These are phyloP conservation scores for Adansonia madagascariensis DNA, from an alignment of 441 rosid species.

Conservation along the genomic window DNA sequence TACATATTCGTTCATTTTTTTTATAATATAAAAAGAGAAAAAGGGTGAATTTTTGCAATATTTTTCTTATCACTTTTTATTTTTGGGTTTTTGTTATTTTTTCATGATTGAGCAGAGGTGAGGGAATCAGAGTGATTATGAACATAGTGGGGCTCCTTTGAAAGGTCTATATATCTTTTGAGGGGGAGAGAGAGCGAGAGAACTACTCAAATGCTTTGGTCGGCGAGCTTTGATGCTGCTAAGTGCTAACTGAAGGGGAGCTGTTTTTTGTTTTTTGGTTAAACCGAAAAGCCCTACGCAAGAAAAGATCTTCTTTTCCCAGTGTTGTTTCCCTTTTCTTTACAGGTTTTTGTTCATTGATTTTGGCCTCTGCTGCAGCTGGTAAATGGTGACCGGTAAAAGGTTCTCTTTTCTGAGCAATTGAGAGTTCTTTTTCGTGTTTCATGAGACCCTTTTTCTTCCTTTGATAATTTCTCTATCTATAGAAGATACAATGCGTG, in stretches of 20 bases:
- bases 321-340: conserved; percentile 37
- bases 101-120: conserved; percentile 20
- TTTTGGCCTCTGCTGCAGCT: conserved; percentile 41
- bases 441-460: conserved; percentile 38
- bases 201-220: conserved; percentile 40
- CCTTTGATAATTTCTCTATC: conserved; percentile 26
- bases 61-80: background rate
- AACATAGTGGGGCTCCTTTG: conserved; percentile 47
- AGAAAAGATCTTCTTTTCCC: conserved; percentile 40
- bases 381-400: background rate
- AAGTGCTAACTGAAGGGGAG: conserved; percentile 41
- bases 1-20: background rate
- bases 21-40: background rate
- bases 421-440: background rate
- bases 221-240: conserved; percentile 51
- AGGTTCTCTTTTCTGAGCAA: conserved; percentile 25
- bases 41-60: background rate
- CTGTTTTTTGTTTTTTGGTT: conserved; percentile 27
- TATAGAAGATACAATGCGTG: background rate
- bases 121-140: conserved; percentile 48
- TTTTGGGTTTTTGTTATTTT: conserved; percentile 22
- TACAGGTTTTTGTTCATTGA: conserved; percentile 61
- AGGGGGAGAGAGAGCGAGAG: background rate
- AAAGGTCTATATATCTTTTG: conserved; percentile 57
- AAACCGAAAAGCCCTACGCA: conserved; percentile 50